phyloP scores from a whole-genome alignment of 2,329 filamentous ascomycete species.

The Rhynchosporium graminicola region DNA sequence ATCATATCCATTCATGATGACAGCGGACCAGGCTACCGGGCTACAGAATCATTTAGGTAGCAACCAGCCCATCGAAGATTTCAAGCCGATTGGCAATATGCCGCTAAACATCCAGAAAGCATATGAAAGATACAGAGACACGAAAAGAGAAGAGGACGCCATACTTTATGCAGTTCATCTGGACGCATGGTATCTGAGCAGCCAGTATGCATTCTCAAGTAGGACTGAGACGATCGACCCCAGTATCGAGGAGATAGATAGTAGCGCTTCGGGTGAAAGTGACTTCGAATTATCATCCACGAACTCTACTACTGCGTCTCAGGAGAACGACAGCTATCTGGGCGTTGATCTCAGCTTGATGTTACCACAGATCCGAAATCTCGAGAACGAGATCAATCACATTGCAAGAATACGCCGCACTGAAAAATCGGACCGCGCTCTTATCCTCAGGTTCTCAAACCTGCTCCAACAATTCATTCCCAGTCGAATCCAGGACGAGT shows the following conservation, averaged over 20 bases:
- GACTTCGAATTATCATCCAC: neutral
- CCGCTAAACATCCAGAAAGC: neutral
- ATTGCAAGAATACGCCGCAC: neutral
- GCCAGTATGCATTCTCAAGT: neutral
- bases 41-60: neutral
- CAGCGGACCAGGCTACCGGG: neutral
- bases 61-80: neutral
- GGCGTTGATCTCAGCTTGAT: neutral
- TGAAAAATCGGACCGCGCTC: neutral
- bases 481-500: neutral
- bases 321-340: neutral
- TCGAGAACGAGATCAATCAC: slow-evolving; percentile 7
- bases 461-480: slow-evolving; percentile 11
- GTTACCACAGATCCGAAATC: neutral
- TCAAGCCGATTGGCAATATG: neutral
- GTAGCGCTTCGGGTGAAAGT: neutral
- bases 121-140: neutral
- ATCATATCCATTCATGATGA: neutral
- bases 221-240: neutral
- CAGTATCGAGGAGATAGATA: neutral
- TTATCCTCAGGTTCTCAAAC: neutral
- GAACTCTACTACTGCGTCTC: neutral
- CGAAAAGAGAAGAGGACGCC: neutral
- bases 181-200: neutral
- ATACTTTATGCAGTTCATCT: neutral